Base-by-base conservation (phyloP, 495 filamentous ascomycete genomes). In the Hyphodiscus hymeniophilus region DNA sequence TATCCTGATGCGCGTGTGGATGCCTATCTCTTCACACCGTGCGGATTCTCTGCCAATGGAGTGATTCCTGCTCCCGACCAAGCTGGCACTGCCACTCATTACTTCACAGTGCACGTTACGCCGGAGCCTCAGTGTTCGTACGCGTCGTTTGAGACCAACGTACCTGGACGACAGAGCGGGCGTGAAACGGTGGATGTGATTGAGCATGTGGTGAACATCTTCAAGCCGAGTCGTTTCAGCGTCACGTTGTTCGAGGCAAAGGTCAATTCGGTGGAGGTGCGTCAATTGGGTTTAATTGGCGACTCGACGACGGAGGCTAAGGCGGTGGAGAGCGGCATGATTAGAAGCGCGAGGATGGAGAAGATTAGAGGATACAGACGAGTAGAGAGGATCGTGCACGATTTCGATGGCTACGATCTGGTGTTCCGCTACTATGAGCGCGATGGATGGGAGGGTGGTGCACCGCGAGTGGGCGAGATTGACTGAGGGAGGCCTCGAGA, bases 21-120 rank as follows among this genome's bases (percentile, higher is more conserved):
- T 55, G 87, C 94, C 12, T 99, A 96, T 63, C 76, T 96, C 23
- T 99, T 99, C 74, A 86, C 87, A 0, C 94, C 94, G 0, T 99
- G 94, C 64, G 94, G 94, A 38, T 99, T 94, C 69, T 96, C 91
- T 4, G 94, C 94, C 68, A 99, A 99, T 56, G 94, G 88, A 41
- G 89, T 99, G 34, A 79, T 99, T 34, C 94, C 94, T 12, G 82
- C 87, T 39, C 84, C 90, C 3, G 67, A 73, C 15, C 74, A 74
- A 47, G 69, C 66, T 31, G 71, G 68, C 24, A 76, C 73, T 31
- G 60, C 71, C 11, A 87, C 84, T 15, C 88, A 97, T 68, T 99
- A 99, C 66, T 99, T 95, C 73, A 99, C 91, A 2, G 94, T 99
- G 35, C 94, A 99, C 63, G 94, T 99, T 50, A 99, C 94, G 0